Evolutionary conservation across 2,329 filamentous ascomycete species (phyloP).

Genomic region (Chaetomiaceae sp.): DNA sequence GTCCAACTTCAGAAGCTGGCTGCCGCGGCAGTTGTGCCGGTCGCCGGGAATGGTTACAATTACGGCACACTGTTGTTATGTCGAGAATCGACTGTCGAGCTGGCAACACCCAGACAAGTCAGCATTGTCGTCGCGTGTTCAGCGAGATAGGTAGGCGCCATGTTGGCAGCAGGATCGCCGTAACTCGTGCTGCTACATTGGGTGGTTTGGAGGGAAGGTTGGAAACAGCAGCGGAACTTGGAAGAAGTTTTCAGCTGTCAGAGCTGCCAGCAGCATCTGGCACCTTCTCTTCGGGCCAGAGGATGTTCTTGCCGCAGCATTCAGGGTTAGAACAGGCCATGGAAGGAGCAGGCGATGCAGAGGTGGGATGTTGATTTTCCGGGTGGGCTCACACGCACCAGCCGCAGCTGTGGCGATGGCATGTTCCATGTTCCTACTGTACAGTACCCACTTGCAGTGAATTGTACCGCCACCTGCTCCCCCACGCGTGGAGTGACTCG

Average conservation of each 20-base stretch:
- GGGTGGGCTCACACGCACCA: conserved; percentile 14
- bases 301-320: too few species aligned
- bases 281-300: not conserved
- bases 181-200: too few species aligned
- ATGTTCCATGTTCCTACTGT: not conserved
- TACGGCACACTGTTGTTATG: too few species aligned
- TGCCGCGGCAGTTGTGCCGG: not conserved
- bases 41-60: not conserved
- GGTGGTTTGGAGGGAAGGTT: too few species aligned
- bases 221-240: too few species aligned
- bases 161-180: too few species aligned
- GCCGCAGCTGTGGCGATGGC: not conserved
- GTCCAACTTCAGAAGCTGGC: not conserved
- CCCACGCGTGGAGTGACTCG: conserved; percentile 14
- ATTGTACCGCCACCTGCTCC: not conserved
- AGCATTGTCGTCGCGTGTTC: not conserved
- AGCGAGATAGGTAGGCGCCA: too few species aligned
- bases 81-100: not conserved
- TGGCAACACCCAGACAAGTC: not conserved
- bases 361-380: conserved; percentile 14
- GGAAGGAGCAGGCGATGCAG: not conserved
- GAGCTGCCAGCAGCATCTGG: not conserved
- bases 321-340: not conserved
- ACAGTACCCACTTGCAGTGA: too few species aligned
- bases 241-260: not conserved